phyloP scores from a whole-genome alignment of 768 basidiomycete genomes.

The Suillus variegatus region DNA sequence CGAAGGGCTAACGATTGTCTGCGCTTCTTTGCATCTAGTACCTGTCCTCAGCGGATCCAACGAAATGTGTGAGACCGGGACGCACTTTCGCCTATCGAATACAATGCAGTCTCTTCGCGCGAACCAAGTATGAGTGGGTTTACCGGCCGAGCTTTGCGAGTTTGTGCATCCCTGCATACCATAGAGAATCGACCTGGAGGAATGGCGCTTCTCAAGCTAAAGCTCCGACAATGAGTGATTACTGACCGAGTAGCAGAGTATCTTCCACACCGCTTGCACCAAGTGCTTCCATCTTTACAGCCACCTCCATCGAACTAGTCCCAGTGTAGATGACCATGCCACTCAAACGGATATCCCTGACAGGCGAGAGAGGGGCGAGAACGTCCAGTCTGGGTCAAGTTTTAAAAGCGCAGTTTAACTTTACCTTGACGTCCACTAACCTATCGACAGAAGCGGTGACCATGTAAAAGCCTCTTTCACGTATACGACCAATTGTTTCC shows the following conservation, averaged over 20 bases:
- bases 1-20: slow-evolving; percentile 53
- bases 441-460: slow-evolving; percentile 85
- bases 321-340: slow-evolving; percentile 85
- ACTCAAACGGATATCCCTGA: slow-evolving; percentile 69
- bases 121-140: slow-evolving; percentile 62
- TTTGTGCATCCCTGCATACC: slow-evolving; percentile 76
- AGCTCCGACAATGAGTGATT: slow-evolving; percentile 12
- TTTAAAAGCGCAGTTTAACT: neutral
- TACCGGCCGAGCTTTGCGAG: slow-evolving; percentile 63
- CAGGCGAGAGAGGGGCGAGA: slow-evolving; percentile 57
- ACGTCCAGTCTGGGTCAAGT: slow-evolving; percentile 58
- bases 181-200: slow-evolving; percentile 83
- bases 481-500: slow-evolving; percentile 52
- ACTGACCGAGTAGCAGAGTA: slow-evolving; percentile 60
- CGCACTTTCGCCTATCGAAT: slow-evolving; percentile 68
- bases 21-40: slow-evolving; percentile 59
- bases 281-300: slow-evolving; percentile 77
- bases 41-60: neutral
- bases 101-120: slow-evolving; percentile 62
- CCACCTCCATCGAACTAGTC: slow-evolving; percentile 80
- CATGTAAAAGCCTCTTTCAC: slow-evolving; percentile 73
- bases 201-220: neutral
- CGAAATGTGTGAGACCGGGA: slow-evolving; percentile 12
- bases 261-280: slow-evolving; percentile 51
- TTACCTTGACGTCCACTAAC: slow-evolving; percentile 31